These are phyloP conservation scores for Puccinia novopanici DNA, from an alignment of 1,284 basidiomycete species.

Conservation along the genomic window DNA sequence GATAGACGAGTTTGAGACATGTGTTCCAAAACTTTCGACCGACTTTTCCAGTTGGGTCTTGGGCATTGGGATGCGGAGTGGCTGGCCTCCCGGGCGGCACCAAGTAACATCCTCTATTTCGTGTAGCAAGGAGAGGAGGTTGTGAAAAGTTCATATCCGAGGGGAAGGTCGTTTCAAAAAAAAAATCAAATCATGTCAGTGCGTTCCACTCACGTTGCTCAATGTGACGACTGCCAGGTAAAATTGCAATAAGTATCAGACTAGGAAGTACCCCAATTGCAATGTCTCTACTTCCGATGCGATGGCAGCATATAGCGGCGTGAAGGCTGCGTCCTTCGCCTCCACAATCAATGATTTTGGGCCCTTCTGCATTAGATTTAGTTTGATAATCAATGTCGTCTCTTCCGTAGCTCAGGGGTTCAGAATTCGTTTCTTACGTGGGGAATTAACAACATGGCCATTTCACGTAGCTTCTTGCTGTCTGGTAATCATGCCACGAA, in stretches of 20 bases:
- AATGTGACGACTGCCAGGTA: not conserved
- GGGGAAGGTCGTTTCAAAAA: not conserved
- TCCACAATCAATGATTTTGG: not conserved
- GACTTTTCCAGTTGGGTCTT: slow-evolving; percentile 4
- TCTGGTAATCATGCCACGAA: not conserved
- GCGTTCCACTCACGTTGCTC: not conserved
- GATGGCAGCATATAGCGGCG: slow-evolving; percentile 22
- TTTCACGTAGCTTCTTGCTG: slow-evolving; percentile 6
- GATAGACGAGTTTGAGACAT: not conserved
- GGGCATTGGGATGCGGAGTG: slow-evolving; percentile 7
- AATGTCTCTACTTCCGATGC: slow-evolving; percentile 18
- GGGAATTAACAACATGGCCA: slow-evolving; percentile 11
- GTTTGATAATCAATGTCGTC: not conserved
- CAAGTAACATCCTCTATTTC: slow-evolving; percentile 19
- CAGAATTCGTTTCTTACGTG: not conserved
- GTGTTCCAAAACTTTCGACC: slow-evolving; percentile 20
- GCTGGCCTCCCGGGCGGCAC: slow-evolving; percentile 24
- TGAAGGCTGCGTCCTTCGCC: too few species aligned
- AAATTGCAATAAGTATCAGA: not conserved
- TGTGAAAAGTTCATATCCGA: not conserved
- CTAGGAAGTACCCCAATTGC: not conserved
- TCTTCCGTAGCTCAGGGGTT: too few species aligned
- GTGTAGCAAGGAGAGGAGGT: not conserved
- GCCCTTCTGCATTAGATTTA: not conserved
- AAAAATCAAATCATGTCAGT: not conserved